Evolutionary conservation across 148 eudicot genomes (phyloP).

Genomic region (Nepenthes gracilis): DNA sequence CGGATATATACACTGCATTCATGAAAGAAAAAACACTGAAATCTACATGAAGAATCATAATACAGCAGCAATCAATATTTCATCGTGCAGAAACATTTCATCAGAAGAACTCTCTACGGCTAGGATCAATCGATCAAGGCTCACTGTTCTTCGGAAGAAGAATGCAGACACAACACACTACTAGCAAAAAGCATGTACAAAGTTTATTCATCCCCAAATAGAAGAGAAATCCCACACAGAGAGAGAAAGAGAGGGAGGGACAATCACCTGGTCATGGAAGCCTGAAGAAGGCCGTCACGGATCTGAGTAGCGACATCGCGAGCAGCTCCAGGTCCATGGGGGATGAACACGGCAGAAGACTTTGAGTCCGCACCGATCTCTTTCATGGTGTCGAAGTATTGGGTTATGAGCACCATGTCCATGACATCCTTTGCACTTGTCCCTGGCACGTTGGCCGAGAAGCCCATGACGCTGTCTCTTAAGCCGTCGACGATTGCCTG

Average conservation of each 20-base stretch:
- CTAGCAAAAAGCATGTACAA: no score
- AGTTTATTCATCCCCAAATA: no score
- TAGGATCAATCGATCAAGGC: no score
- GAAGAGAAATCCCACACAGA: no score
- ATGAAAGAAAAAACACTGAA: no score
- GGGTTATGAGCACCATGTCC: conserved; percentile 65
- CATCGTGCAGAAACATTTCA: no score
- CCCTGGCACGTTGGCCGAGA: conserved; percentile 55
- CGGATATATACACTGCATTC: no score
- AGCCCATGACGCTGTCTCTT: conserved; percentile 55
- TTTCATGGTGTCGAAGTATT: conserved; percentile 63
- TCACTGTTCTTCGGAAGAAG: no score
- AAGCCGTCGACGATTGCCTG: conserved; percentile 70
- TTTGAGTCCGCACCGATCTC: conserved; percentile 56
- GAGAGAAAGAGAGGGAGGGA: not conserved
- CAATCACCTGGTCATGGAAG: conserved; percentile 6
- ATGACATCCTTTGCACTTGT: conserved; percentile 52
- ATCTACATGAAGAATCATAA: no score
- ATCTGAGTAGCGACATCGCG: conserved; percentile 51
- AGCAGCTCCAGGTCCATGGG: conserved; percentile 63
- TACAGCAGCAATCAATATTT: no score
- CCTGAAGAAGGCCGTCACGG: conserved; percentile 35
- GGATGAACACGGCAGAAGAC: conserved; percentile 50
- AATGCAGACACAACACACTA: no score
- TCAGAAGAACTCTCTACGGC: no score